Percentiles rank a stretch among this genome's conserved stretches.
Conservation (phyloP, 208 protist genomes). For the Zelonia costaricensis region DNA sequence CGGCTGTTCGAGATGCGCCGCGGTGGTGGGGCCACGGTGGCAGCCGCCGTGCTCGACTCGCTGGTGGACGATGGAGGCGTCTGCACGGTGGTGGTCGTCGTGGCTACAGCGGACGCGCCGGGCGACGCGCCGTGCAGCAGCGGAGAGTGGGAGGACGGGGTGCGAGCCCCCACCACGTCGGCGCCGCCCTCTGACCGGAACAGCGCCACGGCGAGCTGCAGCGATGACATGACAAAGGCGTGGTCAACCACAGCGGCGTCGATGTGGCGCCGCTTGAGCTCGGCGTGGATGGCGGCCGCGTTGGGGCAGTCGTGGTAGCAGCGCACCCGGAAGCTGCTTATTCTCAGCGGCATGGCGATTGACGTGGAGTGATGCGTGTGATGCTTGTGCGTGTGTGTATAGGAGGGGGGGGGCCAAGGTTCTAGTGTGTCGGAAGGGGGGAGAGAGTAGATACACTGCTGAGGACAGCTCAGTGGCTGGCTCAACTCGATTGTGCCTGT, state of each 20-base stretch:
- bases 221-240: slow-evolving; percentile 57
- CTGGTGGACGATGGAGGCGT: background rate
- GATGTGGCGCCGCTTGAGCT: slow-evolving; percentile 42
- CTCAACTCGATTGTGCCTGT: no score
- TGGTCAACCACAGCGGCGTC: slow-evolving; percentile 77
- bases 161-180: background rate
- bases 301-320: slow-evolving; percentile 52
- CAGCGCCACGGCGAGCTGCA: slow-evolving; percentile 69
- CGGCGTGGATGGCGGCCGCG: slow-evolving; percentile 41
- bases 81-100: background rate
- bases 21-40: background rate
- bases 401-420: no score
- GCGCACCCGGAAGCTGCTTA: slow-evolving; percentile 31
- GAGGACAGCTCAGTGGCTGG: no score
- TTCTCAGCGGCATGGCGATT: slow-evolving; percentile 2
- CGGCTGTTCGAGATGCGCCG: slow-evolving; percentile 20
- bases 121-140: no score
- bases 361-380: no score
- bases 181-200: slow-evolving; percentile 37
- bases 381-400: no score
- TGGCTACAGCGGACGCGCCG: background rate
- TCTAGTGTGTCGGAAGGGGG: no score
- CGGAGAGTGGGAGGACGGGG: background rate
- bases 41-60: background rate
- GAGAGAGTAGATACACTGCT: no score